These are phyloP conservation scores for Epichloe scottii DNA, from an alignment of 2,329 filamentous ascomycete genomes.

Conservation along the genomic window DNA sequence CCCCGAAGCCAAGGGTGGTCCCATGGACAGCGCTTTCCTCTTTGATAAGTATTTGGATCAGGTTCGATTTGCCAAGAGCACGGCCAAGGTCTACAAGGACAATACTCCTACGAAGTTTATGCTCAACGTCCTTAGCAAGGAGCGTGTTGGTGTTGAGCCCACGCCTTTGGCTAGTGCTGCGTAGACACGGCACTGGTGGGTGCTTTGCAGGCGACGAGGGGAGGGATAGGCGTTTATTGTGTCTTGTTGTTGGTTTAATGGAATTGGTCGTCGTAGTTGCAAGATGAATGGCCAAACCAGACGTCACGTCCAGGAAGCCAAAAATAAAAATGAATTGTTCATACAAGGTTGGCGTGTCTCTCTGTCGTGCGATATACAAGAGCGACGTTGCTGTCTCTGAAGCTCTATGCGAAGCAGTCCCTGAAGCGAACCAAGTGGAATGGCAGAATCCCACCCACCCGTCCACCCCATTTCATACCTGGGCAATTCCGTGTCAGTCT, in stretches of 20 bases:
- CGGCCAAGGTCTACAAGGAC: slow-evolving; percentile 66
- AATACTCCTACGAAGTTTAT: slow-evolving; percentile 79
- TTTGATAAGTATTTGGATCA: slow-evolving; percentile 95
- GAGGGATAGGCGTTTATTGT: neutral
- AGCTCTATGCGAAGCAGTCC: too few species aligned
- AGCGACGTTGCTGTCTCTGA: too few species aligned
- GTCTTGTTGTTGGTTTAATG: neutral
- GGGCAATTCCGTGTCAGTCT: too few species aligned
- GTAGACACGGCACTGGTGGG: slow-evolving; percentile 14
- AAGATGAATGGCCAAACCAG: neutral
- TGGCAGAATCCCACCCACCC: too few species aligned
- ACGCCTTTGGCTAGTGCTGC: slow-evolving; percentile 38
- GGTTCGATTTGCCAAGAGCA: slow-evolving; percentile 79
- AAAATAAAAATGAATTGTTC: too few species aligned
- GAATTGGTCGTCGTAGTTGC: neutral
- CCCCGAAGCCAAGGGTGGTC: slow-evolving; percentile 93
- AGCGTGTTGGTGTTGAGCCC: slow-evolving; percentile 81
- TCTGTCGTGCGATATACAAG: too few species aligned
- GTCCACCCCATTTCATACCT: too few species aligned
- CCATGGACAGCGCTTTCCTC: slow-evolving; percentile 87
- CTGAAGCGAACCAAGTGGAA: too few species aligned
- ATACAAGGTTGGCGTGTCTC: too few species aligned
- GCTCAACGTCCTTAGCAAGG: slow-evolving; percentile 83
- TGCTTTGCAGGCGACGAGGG: slow-evolving; percentile 1
- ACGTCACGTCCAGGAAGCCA: neutral